A percentile compares a stretch with the other conserved stretches of the same genome.
Conservation (phyloP, 2,329 filamentous ascomycete genomes). For the Graphium sp. region DNA sequence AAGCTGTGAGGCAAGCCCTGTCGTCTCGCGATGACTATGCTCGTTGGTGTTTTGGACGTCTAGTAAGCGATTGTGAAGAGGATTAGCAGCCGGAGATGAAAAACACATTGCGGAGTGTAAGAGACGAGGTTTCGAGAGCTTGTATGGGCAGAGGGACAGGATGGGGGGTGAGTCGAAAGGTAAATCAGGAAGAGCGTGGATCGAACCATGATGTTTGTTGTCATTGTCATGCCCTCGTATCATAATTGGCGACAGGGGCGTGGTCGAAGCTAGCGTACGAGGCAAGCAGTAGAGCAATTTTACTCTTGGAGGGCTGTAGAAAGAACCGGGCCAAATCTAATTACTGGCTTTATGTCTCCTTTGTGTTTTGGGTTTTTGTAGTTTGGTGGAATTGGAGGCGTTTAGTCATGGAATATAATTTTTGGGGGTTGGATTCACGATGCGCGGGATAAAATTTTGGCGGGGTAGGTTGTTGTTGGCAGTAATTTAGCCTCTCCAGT, state of each 20-base stretch:
- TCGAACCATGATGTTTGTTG: slow-evolving; percentile 3
- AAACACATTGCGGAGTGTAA: slow-evolving; percentile 2
- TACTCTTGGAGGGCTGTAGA: too few species aligned
- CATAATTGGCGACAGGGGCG: slow-evolving; percentile 3
- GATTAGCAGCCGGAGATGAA: slow-evolving; percentile 1
- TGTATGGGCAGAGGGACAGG: neutral
- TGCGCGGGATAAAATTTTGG: too few species aligned
- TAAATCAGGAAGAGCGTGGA: neutral
- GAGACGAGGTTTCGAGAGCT: neutral
- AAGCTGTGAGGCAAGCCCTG: slow-evolving; percentile 26
- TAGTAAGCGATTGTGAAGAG: slow-evolving; percentile 3
- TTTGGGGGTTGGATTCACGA: too few species aligned
- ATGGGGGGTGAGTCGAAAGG: neutral
- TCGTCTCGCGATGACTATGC: slow-evolving; percentile 19
- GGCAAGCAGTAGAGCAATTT: too few species aligned
- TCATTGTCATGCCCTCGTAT: slow-evolving; percentile 1
- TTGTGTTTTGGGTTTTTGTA: too few species aligned
- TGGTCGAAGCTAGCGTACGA: too few species aligned
- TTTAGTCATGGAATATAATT: too few species aligned
- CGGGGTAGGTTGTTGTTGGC: too few species aligned
- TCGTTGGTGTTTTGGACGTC: slow-evolving; percentile 3
- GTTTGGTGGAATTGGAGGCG: too few species aligned
- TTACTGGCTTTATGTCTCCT: too few species aligned
- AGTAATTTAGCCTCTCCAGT: too few species aligned
- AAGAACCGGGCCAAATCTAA: too few species aligned